These are phyloP conservation scores for Komagataella mondaviorum DNA, from an alignment of 805 yeast species.

Conservation along the genomic window DNA sequence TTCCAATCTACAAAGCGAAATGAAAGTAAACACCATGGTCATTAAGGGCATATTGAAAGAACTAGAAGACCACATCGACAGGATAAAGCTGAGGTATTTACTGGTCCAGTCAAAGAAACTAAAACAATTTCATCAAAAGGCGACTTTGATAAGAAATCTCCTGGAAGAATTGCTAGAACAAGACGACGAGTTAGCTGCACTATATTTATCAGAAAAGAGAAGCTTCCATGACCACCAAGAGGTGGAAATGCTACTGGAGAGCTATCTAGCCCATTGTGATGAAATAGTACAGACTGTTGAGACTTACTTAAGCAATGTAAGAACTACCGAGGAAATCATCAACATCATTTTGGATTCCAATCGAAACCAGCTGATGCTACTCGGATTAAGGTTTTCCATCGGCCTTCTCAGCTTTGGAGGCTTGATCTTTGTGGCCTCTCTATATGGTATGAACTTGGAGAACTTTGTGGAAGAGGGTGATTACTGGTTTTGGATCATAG, in stretches of 20 bases:
- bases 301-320: conserved; percentile 65
- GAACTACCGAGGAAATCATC: conserved; percentile 89
- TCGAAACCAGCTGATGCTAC: conserved; percentile 81
- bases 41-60: conserved; percentile 63
- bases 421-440: conserved; percentile 68
- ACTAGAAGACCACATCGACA: conserved; percentile 70
- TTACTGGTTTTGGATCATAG: conserved; percentile 50
- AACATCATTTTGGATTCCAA: conserved; percentile 88
- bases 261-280: conserved; percentile 82
- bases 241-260: conserved; percentile 79
- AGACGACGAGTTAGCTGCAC: conserved; percentile 75
- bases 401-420: conserved; percentile 75
- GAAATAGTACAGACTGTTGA: conserved; percentile 89
- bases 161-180: conserved; percentile 76
- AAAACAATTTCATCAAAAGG: conserved; percentile 74
- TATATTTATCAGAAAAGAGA: conserved; percentile 57
- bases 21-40: conserved; percentile 71
- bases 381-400: conserved; percentile 73
- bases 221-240: conserved; percentile 61
- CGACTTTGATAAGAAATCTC: conserved; percentile 66
- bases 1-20: conserved; percentile 68
- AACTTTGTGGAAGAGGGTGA: conserved; percentile 80
- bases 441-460: conserved; percentile 93
- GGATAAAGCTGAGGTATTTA: conserved; percentile 64
- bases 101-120: conserved; percentile 78